A percentile compares a stretch with the other conserved stretches of the same genome.
These are phyloP conservation scores for Ogataea populi-albae DNA, from an alignment of 805 yeast species.

Conservation along the genomic window DNA sequence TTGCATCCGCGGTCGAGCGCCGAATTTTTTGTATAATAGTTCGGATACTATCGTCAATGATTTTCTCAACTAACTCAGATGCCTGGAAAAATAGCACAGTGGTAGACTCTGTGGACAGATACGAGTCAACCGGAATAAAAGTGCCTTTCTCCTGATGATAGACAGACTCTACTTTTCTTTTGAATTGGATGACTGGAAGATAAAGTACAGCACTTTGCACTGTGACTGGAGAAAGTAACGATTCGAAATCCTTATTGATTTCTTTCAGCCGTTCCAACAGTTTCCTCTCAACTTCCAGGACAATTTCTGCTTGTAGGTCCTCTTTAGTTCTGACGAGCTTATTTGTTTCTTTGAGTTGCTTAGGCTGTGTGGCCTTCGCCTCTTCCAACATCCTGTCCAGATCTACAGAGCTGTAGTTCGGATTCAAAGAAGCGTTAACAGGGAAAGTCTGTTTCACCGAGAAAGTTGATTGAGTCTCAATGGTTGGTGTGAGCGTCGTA, in stretches of 20 bases:
- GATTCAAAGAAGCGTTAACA: not conserved
- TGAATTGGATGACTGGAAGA: slow-evolving; percentile 50
- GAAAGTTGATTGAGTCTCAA: not conserved
- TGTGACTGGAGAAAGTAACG: slow-evolving; percentile 13
- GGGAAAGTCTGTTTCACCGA: not conserved
- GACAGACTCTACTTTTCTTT: slow-evolving; percentile 44
- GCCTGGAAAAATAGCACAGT: slow-evolving; percentile 47
- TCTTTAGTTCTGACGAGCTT: slow-evolving; percentile 42
- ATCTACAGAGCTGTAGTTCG: slow-evolving; percentile 13
- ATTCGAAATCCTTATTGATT: slow-evolving; percentile 18
- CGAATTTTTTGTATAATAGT: slow-evolving; percentile 23
- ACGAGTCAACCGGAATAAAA: slow-evolving; percentile 49
- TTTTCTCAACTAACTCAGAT: slow-evolving; percentile 38
- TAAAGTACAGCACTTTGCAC: slow-evolving; percentile 24
- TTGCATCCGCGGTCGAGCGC: slow-evolving; percentile 24
- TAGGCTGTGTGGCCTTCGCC: slow-evolving; percentile 17
- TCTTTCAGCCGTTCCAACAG: slow-evolving; percentile 31
- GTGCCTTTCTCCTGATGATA: slow-evolving; percentile 49
- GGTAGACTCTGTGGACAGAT: slow-evolving; percentile 41
- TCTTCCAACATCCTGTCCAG: slow-evolving; percentile 22
- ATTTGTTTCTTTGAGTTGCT: slow-evolving; percentile 32
- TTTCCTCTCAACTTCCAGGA: slow-evolving; percentile 38
- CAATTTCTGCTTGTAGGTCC: slow-evolving; percentile 51
- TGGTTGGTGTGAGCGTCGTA: slow-evolving; percentile 3
- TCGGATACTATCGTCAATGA: slow-evolving; percentile 28